Base-by-base conservation (phyloP, 139 green algal genomes). In the Auxenochlorella protothecoides region DNA sequence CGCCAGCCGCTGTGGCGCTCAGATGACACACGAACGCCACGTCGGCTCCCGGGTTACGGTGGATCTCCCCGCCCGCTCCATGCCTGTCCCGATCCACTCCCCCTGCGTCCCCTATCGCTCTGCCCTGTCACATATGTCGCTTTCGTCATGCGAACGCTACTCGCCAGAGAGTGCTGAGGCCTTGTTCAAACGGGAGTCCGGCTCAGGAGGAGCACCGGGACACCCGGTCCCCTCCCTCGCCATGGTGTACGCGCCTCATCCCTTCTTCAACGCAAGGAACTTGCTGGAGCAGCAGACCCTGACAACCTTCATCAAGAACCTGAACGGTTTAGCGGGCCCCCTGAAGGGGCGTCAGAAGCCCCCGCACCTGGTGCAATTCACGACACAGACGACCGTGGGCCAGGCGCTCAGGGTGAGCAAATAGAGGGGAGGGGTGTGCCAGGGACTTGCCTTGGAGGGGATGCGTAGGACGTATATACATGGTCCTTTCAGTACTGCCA, bases 301-400 rank as follows among this genome's bases (percentile, higher is more conserved):
- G 53, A 66, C 66, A 72, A 77, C 66, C 72, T 66, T 44, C 27
- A 44, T 44, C 27, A 44, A 44, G 27, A 44, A 44, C 27, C 27
- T 44, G 27, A 44, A 44, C 27, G 27, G 27, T 44, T 44, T 44
- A 44, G 27, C 27, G 27, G 27, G 27, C 27, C 27, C 27, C 27
- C 27, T 44, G 27, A 44, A 44, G 27, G 27, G 27, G 27, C 27
- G 27, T 44, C 27, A 44, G 27, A 44, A 44, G 27, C 27, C 27
- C 13, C 72, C 72, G 2, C 66, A 77, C 53, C 72, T 77, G 3
- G 11, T 77, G 53, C 72, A 72, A 53, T 72, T 77, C 54, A 72
- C 12, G 53, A 72, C 72, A 11, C 51, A 59, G 2, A 53, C 68
- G 44, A 63, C 66, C 3, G 66, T 77, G 2, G 72, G 72, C 2